These are phyloP conservation scores for Diaporthe amygdali DNA, from an alignment of 2,329 filamentous ascomycete species.

Conservation along the genomic window DNA sequence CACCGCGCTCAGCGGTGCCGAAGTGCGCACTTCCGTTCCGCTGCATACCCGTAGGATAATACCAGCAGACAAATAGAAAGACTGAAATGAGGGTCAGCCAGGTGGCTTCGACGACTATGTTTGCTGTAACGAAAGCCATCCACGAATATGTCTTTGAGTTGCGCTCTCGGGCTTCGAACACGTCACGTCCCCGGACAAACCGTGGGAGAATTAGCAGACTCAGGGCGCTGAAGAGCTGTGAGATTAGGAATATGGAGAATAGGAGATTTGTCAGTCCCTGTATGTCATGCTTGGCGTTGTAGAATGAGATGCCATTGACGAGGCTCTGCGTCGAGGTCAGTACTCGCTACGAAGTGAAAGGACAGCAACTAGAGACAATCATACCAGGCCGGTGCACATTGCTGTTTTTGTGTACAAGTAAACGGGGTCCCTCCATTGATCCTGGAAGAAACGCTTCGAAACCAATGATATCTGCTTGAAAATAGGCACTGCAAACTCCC, in stretches of 20 bases:
- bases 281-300: constrained; percentile 70
- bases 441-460: constrained; percentile 79
- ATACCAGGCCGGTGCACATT: constrained; percentile 62
- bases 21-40: constrained; percentile 64
- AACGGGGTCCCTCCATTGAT: constrained; percentile 88
- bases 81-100: constrained; percentile 80
- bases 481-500: constrained; percentile 86
- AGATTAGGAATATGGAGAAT: constrained; percentile 79
- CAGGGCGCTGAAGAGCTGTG: constrained; percentile 75
- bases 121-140: constrained; percentile 83
- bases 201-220: constrained; percentile 74
- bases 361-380: constrained; percentile 55
- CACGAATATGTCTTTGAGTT: constrained; percentile 85
- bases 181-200: constrained; percentile 76
- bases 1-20: constrained; percentile 46
- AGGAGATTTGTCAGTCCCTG: constrained; percentile 86
- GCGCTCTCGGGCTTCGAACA: constrained; percentile 86
- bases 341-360: constrained; percentile 68
- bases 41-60: constrained; percentile 83
- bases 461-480: constrained; percentile 69
- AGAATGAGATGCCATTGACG: constrained; percentile 86
- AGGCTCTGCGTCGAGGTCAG: constrained; percentile 67
- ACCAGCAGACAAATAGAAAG: constrained; percentile 82
- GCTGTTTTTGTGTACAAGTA: constrained; percentile 89
- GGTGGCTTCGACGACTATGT: constrained; percentile 83